Conservation (phyloP, 768 basidiomycete genomes). For the Pholiota molesta region DNA sequence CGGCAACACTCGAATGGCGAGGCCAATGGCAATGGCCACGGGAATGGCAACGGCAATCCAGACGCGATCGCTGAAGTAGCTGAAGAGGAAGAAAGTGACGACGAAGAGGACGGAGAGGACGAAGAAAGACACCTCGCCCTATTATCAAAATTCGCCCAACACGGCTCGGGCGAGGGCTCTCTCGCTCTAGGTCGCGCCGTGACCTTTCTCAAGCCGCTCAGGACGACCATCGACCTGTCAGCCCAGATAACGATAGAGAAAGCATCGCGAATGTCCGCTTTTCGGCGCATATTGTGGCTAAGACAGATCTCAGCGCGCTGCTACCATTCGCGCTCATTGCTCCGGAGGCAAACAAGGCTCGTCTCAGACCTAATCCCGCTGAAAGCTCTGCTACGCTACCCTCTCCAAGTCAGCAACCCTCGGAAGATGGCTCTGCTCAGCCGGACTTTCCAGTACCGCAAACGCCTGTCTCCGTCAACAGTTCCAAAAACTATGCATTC, state of each 20-base stretch:
- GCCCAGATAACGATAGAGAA: constrained; percentile 65
- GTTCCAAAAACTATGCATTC: constrained; percentile 41
- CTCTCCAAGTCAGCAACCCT: constrained; percentile 33
- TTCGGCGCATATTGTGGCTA: constrained; percentile 69
- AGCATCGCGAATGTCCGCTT: constrained; percentile 79
- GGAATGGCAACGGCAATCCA: constrained; percentile 27
- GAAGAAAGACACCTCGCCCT: constrained; percentile 66
- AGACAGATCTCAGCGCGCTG: constrained; percentile 55
- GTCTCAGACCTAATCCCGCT: constrained; percentile 39
- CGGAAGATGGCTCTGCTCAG: constrained; percentile 47
- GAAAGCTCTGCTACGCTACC: constrained; percentile 34
- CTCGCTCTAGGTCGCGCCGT: constrained; percentile 75
- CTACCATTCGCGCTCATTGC: constrained; percentile 83
- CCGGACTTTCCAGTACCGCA: constrained; percentile 30
- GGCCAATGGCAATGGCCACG: constrained; percentile 24
- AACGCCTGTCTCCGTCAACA: constrained; percentile 40
- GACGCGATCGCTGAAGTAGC: constrained; percentile 23
- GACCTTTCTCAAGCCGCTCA: constrained; percentile 60
- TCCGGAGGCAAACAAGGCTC: constrained; percentile 58
- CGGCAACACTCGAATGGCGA: constrained; percentile 36
- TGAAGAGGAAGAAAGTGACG: constrained; percentile 34
- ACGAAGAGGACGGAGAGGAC: constrained; percentile 44
- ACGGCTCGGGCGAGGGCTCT: constrained; percentile 49
- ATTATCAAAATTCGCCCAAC: constrained; percentile 73
- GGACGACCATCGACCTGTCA: constrained; percentile 58